Conservation (phyloP, 495 filamentous ascomycete species). For the Talaromyces adpressus region DNA sequence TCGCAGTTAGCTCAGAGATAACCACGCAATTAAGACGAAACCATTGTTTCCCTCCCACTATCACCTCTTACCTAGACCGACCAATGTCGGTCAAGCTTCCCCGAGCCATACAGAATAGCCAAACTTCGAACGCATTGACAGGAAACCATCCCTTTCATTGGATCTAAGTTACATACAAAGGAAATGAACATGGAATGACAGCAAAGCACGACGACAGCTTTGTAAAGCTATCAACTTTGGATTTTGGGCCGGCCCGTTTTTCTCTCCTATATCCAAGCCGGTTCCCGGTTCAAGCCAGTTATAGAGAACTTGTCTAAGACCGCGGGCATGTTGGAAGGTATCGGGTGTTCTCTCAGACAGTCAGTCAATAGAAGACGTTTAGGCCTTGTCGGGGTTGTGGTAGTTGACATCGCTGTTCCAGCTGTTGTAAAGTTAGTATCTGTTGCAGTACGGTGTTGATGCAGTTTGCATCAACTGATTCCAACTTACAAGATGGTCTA, state of each 20-base stretch:
- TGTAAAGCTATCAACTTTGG: neutral
- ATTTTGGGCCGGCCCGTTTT: neutral
- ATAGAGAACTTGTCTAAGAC: constrained; percentile 5
- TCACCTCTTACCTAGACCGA: neutral
- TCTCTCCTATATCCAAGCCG: neutral
- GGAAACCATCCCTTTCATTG: constrained; percentile 5
- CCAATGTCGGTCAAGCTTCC: neutral
- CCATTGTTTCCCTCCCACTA: neutral
- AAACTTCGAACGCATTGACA: neutral
- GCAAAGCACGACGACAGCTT: neutral
- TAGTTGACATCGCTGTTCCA: constrained; percentile 95
- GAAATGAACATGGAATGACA: constrained; percentile 6
- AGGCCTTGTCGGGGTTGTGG: constrained; percentile 83
- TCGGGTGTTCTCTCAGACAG: neutral
- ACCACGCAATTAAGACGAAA: neutral
- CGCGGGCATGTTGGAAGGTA: neutral
- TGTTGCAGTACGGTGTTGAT: neutral
- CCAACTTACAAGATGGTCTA: constrained; percentile 62
- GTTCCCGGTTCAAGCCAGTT: neutral
- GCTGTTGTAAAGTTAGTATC: constrained; percentile 38
- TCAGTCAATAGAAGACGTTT: constrained; percentile 17
- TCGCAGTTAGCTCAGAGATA: neutral
- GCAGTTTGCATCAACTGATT: neutral
- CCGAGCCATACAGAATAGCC: neutral
- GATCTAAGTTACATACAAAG: constrained; percentile 12